Conservation (phyloP, 2,329 filamentous ascomycete species). For the Fonsecaea nubica region DNA sequence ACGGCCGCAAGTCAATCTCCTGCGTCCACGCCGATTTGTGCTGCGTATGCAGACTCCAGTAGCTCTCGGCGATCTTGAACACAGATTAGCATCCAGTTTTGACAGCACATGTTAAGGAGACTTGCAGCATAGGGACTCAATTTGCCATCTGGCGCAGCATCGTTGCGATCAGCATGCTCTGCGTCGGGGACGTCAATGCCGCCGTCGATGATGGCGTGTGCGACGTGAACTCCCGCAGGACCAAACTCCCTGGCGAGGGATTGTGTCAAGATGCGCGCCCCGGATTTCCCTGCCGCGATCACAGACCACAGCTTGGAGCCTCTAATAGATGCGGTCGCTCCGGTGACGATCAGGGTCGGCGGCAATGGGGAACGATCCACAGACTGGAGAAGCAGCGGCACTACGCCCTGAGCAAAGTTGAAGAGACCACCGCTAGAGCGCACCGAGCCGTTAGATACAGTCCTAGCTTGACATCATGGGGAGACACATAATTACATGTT, state of each 20-base stretch:
- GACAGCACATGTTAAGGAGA: slow-evolving; percentile 26
- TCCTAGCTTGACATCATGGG: background rate
- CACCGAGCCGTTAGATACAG: slow-evolving; percentile 27
- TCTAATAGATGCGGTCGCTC: slow-evolving; percentile 60
- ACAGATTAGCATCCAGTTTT: slow-evolving; percentile 28
- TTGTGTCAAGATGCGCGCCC: slow-evolving; percentile 57
- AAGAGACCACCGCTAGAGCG: slow-evolving; percentile 54
- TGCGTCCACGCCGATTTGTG: slow-evolving; percentile 59
- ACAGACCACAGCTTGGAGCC: slow-evolving; percentile 57
- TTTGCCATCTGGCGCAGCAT: slow-evolving; percentile 57
- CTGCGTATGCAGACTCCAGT: slow-evolving; percentile 62
- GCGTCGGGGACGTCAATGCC: slow-evolving; percentile 65
- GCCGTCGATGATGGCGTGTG: slow-evolving; percentile 62
- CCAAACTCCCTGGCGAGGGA: slow-evolving; percentile 62
- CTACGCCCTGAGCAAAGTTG: slow-evolving; percentile 56
- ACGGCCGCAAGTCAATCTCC: slow-evolving; percentile 58
- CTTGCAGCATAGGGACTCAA: slow-evolving; percentile 57
- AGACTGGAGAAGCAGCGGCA: slow-evolving; percentile 56
- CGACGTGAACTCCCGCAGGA: slow-evolving; percentile 62
- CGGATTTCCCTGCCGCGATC: slow-evolving; percentile 61
- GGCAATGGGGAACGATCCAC: slow-evolving; percentile 50
- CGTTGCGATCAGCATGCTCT: slow-evolving; percentile 53
- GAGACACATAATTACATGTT: slow-evolving; percentile 5
- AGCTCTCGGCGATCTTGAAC: slow-evolving; percentile 60
- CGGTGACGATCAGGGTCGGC: slow-evolving; percentile 62